A percentile compares a stretch with the other conserved stretches of the same genome.
These are phyloP conservation scores for Domatiomyces globalis DNA, from an alignment of 2,329 filamentous ascomycete genomes.

Conservation along the genomic window DNA sequence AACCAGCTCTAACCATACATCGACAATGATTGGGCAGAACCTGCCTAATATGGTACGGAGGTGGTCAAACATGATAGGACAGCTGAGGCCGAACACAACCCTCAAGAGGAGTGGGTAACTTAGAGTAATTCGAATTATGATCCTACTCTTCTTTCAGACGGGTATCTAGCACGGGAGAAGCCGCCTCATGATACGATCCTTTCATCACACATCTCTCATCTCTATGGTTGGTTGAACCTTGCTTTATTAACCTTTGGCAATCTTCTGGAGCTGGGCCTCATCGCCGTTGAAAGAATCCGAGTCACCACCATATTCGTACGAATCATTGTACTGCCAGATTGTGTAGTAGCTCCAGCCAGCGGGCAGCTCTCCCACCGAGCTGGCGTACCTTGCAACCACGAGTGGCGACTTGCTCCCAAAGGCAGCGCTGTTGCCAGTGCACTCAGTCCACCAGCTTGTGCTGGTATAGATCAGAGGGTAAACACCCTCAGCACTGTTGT, in stretches of 20 bases:
- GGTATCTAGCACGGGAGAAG: too few relatives aligned
- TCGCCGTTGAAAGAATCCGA: not conserved
- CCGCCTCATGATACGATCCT: too few relatives aligned
- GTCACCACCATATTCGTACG: not conserved
- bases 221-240: not conserved
- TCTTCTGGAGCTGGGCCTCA: not conserved
- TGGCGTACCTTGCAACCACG: not conserved
- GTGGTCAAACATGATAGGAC: too few relatives aligned
- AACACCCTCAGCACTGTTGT: not conserved
- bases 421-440: not conserved
- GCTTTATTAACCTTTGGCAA: not conserved
- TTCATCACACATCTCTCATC: not conserved
- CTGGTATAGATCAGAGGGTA: not conserved
- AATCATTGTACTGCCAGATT: not conserved
- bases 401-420: not conserved
- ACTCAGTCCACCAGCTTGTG: not conserved
- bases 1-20: not conserved
- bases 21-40: not conserved
- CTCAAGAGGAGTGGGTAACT: too few relatives aligned
- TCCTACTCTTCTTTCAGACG: not conserved
- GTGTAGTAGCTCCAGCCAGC: not conserved
- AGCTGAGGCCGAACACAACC: too few relatives aligned
- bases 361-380: not conserved
- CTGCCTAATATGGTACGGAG: too few relatives aligned
- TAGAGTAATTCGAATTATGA: not conserved